Conservation (phyloP, 257 asterid species). For the Solanum megistacrolobum region DNA sequence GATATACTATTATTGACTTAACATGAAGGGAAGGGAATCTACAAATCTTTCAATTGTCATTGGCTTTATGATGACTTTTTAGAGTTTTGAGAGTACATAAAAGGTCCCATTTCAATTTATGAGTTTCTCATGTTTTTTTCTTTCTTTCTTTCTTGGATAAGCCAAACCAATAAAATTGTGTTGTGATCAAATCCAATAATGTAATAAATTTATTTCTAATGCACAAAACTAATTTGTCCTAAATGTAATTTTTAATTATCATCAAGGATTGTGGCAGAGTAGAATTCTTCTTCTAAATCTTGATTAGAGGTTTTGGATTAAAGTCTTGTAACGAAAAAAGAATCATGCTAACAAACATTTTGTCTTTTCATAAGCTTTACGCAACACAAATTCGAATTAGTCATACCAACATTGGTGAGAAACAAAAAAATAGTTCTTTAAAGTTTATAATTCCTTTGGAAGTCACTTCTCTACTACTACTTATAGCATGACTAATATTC, state of each 20-base stretch:
- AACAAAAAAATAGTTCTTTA: not conserved
- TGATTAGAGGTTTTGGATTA: not conserved
- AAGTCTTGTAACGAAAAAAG: not conserved
- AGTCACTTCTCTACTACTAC: not conserved
- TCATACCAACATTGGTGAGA: not conserved
- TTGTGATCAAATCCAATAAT: not conserved
- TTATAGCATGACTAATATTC: not conserved
- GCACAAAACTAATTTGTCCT: not conserved
- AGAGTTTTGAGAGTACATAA: not conserved
- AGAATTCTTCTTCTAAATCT: not conserved
- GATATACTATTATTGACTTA: not conserved
- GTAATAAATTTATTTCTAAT: not conserved
- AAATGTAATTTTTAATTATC: not conserved
- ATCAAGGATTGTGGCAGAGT: not conserved
- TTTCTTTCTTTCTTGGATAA: not conserved
- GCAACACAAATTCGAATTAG: not conserved
- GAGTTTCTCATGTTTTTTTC: not conserved
- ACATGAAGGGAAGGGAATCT: slow-evolving; percentile 3
- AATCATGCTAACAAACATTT: not conserved
- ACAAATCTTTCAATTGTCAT: not conserved
- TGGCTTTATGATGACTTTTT: not conserved
- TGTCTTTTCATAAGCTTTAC: not conserved
- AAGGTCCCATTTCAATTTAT: not conserved
- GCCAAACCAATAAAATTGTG: not conserved
- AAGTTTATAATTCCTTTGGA: not conserved